These are phyloP conservation scores for Cyberlindnera maritima DNA, from an alignment of 805 yeast species.

Conservation along the genomic window DNA sequence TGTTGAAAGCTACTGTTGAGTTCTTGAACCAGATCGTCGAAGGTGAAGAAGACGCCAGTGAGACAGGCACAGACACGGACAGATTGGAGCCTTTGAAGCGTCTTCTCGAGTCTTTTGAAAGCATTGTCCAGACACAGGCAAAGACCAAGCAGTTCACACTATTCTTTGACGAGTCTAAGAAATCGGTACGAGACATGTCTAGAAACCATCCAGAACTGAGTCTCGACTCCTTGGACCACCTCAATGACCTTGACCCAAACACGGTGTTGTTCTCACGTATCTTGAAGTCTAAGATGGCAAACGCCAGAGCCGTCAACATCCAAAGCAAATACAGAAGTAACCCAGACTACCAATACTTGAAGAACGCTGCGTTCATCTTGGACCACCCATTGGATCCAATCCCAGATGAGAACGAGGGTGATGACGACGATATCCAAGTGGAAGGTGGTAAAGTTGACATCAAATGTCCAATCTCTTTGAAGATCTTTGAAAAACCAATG, in stretches of 20 bases:
- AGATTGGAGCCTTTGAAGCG: constrained; percentile 11
- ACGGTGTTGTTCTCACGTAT: constrained; percentile 12
- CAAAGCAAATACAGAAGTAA: constrained; percentile 1
- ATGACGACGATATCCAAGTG: constrained; percentile 54
- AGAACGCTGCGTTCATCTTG: constrained; percentile 46
- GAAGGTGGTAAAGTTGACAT: constrained; percentile 71
- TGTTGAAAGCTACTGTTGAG: constrained; percentile 15
- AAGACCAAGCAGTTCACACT: constrained; percentile 14
- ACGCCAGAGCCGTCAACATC: not conserved
- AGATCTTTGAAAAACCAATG: constrained; percentile 51
- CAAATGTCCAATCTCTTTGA: constrained; percentile 63
- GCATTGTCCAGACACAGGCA: constrained; percentile 15
- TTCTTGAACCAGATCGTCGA: constrained; percentile 16
- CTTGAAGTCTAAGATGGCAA: constrained; percentile 5
- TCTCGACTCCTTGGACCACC: constrained; percentile 12
- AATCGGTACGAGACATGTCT: not conserved
- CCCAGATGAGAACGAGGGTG: constrained; percentile 37
- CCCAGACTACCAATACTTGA: constrained; percentile 28
- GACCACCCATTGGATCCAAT: constrained; percentile 61
- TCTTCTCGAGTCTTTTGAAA: constrained; percentile 18
- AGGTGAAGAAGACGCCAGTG: constrained; percentile 6
- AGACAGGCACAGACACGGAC: constrained; percentile 6
- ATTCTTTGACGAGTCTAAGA: constrained; percentile 17
- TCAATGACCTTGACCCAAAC: constrained; percentile 1
- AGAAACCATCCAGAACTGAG: constrained; percentile 15